These are phyloP conservation scores for Trichoderma reesei DNA, from an alignment of 495 filamentous ascomycete species.

Conservation along the genomic window DNA sequence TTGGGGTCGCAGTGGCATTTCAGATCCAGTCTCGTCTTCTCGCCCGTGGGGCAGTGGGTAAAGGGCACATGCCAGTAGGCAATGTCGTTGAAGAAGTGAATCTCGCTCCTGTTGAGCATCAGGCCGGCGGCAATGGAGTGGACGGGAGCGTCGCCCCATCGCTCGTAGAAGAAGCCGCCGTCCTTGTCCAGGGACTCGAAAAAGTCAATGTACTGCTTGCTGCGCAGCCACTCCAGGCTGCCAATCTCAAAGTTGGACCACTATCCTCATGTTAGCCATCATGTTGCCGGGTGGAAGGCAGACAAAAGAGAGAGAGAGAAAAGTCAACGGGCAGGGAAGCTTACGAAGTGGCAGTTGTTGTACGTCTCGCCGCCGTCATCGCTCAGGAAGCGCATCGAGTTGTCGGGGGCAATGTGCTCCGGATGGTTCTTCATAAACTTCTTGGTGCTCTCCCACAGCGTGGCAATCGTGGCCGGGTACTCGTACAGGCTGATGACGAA, in stretches of 20 bases:
- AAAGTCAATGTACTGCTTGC: constrained; percentile 68
- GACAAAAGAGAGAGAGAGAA: neutral
- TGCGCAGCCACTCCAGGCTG: constrained; percentile 73
- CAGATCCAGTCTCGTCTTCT: constrained; percentile 65
- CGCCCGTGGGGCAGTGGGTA: constrained; percentile 88
- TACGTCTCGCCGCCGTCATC: constrained; percentile 83
- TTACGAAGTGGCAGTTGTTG: constrained; percentile 94
- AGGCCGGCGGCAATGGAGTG: constrained; percentile 89
- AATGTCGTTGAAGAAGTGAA: constrained; percentile 98
- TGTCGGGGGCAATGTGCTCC: constrained; percentile 73
- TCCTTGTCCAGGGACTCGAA: constrained; percentile 71
- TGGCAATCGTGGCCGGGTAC: constrained; percentile 91
- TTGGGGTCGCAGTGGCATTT: constrained; percentile 91
- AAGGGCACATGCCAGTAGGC: constrained; percentile 99
- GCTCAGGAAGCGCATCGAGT: constrained; percentile 84
- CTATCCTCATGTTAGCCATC: constrained; percentile 26
- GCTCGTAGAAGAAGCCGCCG: constrained; percentile 88
- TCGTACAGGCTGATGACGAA: constrained; percentile 88
- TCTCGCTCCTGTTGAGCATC: constrained; percentile 79
- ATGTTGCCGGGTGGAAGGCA: neutral
- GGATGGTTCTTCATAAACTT: constrained; percentile 83
- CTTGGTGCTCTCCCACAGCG: constrained; percentile 87
- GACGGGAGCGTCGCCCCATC: constrained; percentile 86
- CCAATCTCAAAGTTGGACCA: constrained; percentile 94
- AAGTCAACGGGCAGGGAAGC: constrained; percentile 20